Base-by-base conservation (phyloP, 2,329 filamentous ascomycete genomes). In the Peltaster fructicola region DNA sequence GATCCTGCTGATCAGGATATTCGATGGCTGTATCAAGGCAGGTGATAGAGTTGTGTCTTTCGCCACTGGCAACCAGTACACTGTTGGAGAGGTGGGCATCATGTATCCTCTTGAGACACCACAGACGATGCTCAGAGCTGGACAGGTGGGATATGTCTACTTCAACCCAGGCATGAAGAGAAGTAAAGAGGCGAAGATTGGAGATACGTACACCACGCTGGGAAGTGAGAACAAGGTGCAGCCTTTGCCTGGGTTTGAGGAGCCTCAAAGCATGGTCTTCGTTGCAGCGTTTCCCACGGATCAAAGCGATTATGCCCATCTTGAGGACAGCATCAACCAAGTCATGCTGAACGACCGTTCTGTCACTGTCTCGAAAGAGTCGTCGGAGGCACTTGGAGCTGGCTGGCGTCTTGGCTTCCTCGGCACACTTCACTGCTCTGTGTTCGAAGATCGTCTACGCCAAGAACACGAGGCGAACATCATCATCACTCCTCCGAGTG, bases 111-210 rank as follows among this genome's bases (percentile, higher is more conserved):
- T 79, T 20, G 79, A 84, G 43, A 85, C 77, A 1, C 69, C 84
- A 1, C 82, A 92, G 51, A 70, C 65, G 2, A 60, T 71, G 6
- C 59, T 98, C 25, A 73, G 82, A 4, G 85, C 88, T 1, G 88
- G 88, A 1, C 88, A 98, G 52, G 81, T 98, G 3, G 88, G 88
- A 24, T 98, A 98, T 45, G 72, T 98, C 20, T 82, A 76, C 54
- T 95, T 98, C 61, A 98, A 93, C 45, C 88, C 88, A 0, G 88
- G 85, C 27, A 98, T 98, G 88, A 95, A 95, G 59, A 73, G 68
- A 38, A 91, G 84, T 30, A 76, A 91, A 47, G 88, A 98, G 45
- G 85, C 88, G 24, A 90, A 93, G 52, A 74, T 95, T 14, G 88
- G 88, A 24, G 88, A 98, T 44, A 98, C 88, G 0, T 92, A 82